Evolutionary conservation across 2,329 filamentous ascomycete genomes (phyloP), one percentile per base, ranked within the genome.

Genomic region (Sporothrix luriei): DNA sequence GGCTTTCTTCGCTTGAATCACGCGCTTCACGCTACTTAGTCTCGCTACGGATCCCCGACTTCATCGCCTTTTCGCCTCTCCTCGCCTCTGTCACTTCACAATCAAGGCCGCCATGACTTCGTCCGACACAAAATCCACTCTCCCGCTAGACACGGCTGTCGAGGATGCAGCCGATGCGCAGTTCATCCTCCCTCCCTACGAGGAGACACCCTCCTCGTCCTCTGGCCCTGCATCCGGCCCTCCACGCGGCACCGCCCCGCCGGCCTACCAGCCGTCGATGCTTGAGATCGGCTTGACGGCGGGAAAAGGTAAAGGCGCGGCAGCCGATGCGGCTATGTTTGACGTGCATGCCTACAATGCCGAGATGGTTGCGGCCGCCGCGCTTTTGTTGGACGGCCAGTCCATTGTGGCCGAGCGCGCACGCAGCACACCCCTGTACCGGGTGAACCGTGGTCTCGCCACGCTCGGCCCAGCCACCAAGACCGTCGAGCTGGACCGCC

Each of bases 181-280:
- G 55, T 59, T 33, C 19, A 59, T 59, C 9, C 33, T 61, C 3
- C 55, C 55, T n/a, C 55, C 55, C n/a, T 61, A 61, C 55, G 55
- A 61, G 55, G 33, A 40, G n/a, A 43, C 33, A 3, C 16, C 19
- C 29, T 1, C 6, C 33, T 7, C 33, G 6, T 40, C 55, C 0
- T 21, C n/a, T 16, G 40, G 40, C 14, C 40, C 40, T 16, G 11
- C 40, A 5, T 46, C 40, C 40, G 40, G 43, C 16, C 43, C 43
- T 19, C 5, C 43, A 16, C 16, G 14, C 13, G 14, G 43, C 16
- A 4, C 55, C 9, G 33, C 55, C n/a, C 55, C 55, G 10, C 55
- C 55, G 1, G 55, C 55, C 3, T 61, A 61, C 33, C 55, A 61
- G 29, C 55, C 55, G 3, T 61, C 55, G 29, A 61, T 61, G 55